Base-by-base conservation (phyloP, 371 early-diverging fungal species). In the Chytridiales sp. region DNA sequence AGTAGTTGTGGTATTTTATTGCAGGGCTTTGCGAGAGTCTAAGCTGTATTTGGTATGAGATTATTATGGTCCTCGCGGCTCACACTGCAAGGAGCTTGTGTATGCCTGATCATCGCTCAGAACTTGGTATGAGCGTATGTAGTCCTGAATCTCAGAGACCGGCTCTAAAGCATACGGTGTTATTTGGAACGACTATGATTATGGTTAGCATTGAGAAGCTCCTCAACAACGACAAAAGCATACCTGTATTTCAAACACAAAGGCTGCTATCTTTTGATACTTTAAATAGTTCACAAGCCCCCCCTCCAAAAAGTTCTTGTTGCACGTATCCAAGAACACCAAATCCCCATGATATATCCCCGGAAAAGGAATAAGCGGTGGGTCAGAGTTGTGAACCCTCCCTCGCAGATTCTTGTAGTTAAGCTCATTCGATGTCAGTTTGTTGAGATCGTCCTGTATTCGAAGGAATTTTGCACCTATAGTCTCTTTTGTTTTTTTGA, bases 311-410 rank as follows among this genome's bases (percentile, higher is more conserved):
- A 53, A 62, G 31, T 70, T 65, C 56, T 76, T 78, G 49, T 61
- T 62, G 56, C 75, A 78, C 3, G 76, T 72, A 32, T 80, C 80
- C 26, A 83, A 44, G 54, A 76, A 83, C 15, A 81, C 80, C 47
- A 83, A 58, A 66, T 83, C 81, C 30, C 78, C 72, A 57, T 82
- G 81, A 54, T 76, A 78, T 15, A 83, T 56, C 32, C 81, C 83
- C 2, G 83, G 83, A 60, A 83, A 83, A 15, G 83, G 83, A 39
- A 83, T 77, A 19, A 78, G 56, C 2, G 83, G 83, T 5, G 79
- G 81, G 22, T 78, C 75, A 1, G 76, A 63, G 1, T 60, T 62
- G 15, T 74, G 77, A 3, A 83, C 67, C 39, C 64, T 61, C 9
- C 73, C 62, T 9, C 83, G 68, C 62, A 83, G 48, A 17, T 47